Conservation (phyloP, 768 basidiomycete genomes). For the Auriscalpium vulgare region DNA sequence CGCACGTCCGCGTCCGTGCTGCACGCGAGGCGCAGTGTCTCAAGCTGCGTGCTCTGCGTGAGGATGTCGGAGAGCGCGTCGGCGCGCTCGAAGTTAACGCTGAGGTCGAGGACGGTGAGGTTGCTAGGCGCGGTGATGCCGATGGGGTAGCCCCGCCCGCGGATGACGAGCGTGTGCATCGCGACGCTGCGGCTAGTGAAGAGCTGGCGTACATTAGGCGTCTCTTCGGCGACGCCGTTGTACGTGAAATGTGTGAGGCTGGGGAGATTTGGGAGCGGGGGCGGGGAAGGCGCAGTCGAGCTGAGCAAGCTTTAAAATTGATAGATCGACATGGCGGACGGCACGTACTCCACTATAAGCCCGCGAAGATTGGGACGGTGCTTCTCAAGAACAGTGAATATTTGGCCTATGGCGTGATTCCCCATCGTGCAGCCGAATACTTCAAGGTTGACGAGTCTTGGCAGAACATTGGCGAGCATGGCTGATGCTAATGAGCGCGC, state of each 20-base stretch:
- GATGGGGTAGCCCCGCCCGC: conserved; percentile 36
- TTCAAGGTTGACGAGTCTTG: conserved; percentile 50
- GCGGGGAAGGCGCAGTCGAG: neutral
- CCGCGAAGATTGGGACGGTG: conserved; percentile 35
- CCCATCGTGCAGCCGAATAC: conserved; percentile 54
- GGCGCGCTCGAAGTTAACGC: conserved; percentile 38
- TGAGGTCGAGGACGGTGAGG: conserved; percentile 52
- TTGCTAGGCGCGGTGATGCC: conserved; percentile 49
- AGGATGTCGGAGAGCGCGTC: conserved; percentile 54
- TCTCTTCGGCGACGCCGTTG: conserved; percentile 18
- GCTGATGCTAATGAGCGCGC: neutral
- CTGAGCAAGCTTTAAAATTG: neutral
- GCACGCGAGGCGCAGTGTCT: conserved; percentile 49
- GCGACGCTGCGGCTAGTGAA: conserved; percentile 16
- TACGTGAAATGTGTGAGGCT: conserved; percentile 1
- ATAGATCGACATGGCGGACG: too few relatives aligned
- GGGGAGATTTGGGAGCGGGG: neutral
- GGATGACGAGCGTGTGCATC: conserved; percentile 7
- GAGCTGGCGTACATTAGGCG: conserved; percentile 38
- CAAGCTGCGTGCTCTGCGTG: conserved; percentile 54
- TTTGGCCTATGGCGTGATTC: conserved; percentile 41
- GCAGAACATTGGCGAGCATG: conserved; percentile 63
- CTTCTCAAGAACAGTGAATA: conserved; percentile 45
- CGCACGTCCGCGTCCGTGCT: conserved; percentile 36
- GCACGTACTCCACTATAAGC: conserved; percentile 29